A percentile compares a stretch with the other conserved stretches of the same genome.
Evolutionary conservation across 345 rosid genomes (phyloP).

Genomic region (Camelina hispida): DNA sequence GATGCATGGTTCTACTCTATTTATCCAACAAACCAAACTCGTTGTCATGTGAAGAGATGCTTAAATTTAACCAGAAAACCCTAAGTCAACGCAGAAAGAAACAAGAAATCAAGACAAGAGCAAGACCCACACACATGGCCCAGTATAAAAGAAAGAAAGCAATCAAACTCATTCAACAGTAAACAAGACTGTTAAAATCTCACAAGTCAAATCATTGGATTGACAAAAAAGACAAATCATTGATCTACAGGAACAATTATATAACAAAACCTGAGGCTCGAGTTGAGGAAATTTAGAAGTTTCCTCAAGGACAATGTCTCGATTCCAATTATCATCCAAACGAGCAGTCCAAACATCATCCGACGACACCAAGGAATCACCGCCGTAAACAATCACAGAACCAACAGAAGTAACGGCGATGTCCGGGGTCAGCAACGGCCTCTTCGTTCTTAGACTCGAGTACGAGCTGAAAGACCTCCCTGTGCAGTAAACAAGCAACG

Average conservation of each 20-base stretch:
- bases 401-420: slow-evolving; percentile 86
- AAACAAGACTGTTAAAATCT: background rate
- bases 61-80: background rate
- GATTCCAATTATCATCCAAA: slow-evolving; percentile 75
- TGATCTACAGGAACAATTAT: background rate
- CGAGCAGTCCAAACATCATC: slow-evolving; percentile 73
- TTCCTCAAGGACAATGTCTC: slow-evolving; percentile 68
- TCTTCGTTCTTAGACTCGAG: slow-evolving; percentile 58
- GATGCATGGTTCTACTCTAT: background rate
- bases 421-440: slow-evolving; percentile 84
- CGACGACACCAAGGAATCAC: slow-evolving; percentile 49
- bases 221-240: background rate
- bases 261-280: slow-evolving; percentile 57
- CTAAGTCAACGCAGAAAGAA: slow-evolving; percentile 29
- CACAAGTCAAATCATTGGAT: background rate
- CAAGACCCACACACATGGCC: background rate
- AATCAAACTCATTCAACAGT: background rate
- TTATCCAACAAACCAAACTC: background rate
- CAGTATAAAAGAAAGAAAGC: background rate
- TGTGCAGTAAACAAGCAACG: slow-evolving; percentile 77
- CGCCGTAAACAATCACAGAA: slow-evolving; percentile 78
- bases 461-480: slow-evolving; percentile 77
- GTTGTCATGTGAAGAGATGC: background rate
- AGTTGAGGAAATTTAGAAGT: slow-evolving; percentile 73
- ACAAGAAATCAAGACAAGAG: background rate